Percentiles rank a stretch among this genome's conserved stretches.
Evolutionary conservation across 306 rosid species (phyloP).

Genomic region (Astragalus membranaceus): DNA sequence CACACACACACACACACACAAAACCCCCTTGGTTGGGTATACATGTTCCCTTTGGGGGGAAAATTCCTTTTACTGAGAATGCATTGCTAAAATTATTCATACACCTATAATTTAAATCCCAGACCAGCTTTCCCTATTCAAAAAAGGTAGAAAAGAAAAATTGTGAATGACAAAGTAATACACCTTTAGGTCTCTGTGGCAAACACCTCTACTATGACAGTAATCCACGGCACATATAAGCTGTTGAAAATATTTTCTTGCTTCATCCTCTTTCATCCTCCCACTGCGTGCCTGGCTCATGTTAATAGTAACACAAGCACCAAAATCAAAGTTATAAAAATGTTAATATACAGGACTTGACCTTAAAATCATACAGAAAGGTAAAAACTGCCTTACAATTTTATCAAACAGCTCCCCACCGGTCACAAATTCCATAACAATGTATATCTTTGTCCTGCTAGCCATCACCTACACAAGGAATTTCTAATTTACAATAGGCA

Average conservation of each 20-base stretch:
- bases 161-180: not conserved
- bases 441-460: slow-evolving; percentile 89
- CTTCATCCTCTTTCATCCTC: slow-evolving; percentile 91
- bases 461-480: slow-evolving; percentile 78
- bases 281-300: slow-evolving; percentile 66
- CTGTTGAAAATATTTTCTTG: slow-evolving; percentile 90
- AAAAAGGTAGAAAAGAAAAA: not conserved
- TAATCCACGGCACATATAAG: slow-evolving; percentile 91
- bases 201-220: slow-evolving; percentile 96
- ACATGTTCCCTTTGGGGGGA: not conserved
- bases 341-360: not conserved
- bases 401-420: slow-evolving; percentile 92
- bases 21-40: not conserved
- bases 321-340: not conserved
- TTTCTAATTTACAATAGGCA: slow-evolving; percentile 17
- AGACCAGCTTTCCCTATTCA: not conserved
- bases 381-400: slow-evolving; percentile 59
- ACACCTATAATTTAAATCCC: not conserved
- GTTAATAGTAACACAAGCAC: slow-evolving; percentile 5
- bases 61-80: not conserved
- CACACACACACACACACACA: not conserved
- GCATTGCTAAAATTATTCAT: not conserved
- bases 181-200: slow-evolving; percentile 89
- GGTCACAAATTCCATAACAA: slow-evolving; percentile 83
- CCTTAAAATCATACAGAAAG: not conserved